These are phyloP conservation scores for Dalechampia spathulata DNA, from an alignment of 441 rosid species.

Conservation along the genomic window DNA sequence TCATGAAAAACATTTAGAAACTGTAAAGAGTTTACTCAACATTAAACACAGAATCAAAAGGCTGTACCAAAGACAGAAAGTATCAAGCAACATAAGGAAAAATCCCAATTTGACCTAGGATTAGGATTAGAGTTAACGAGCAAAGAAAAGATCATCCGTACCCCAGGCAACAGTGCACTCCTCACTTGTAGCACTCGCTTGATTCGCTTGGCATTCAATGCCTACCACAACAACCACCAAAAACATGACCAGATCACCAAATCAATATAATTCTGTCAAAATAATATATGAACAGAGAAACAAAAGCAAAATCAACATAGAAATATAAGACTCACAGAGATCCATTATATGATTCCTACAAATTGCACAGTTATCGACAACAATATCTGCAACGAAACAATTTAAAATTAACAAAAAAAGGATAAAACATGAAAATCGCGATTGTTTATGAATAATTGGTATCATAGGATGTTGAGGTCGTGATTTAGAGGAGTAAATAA, in stretches of 20 bases:
- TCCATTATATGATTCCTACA: conserved; percentile 91
- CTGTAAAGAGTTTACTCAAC: no score
- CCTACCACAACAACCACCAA: conserved; percentile 32
- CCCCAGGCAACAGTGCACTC: conserved; percentile 99
- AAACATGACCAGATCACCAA: not conserved
- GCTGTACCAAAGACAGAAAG: no score
- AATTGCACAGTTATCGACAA: conserved; percentile 84
- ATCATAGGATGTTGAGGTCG: no score
- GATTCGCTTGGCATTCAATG: conserved; percentile 92
- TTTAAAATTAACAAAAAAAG: not conserved
- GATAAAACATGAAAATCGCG: not conserved
- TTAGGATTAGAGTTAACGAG: no score
- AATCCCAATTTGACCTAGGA: no score
- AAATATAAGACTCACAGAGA: conserved; percentile 49
- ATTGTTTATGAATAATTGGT: no score
- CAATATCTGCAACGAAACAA: conserved; percentile 46
- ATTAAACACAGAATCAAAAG: no score
- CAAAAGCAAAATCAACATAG: not conserved
- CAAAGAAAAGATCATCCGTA: no score
- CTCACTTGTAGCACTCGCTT: conserved; percentile 92
- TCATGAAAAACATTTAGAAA: no score
- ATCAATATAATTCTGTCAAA: not conserved
- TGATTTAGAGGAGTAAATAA: not conserved
- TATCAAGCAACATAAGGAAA: no score
- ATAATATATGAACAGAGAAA: not conserved